Percentiles rank a stretch among this genome's conserved stretches.
phyloP scores from a whole-genome alignment of 306 rosid genomes.

The Fragaria nilgerrensis region DNA sequence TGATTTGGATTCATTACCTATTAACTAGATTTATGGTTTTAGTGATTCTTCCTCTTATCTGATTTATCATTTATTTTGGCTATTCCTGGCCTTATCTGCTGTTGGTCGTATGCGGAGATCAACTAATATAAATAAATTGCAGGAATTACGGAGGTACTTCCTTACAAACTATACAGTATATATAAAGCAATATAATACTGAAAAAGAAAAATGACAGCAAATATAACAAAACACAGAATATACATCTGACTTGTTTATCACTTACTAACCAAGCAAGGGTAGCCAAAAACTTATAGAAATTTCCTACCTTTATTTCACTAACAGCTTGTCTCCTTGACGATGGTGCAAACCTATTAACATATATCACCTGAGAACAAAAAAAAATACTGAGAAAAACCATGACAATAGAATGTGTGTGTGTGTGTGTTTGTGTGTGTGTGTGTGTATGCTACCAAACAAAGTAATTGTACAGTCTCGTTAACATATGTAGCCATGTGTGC shows the following conservation, averaged over 20 bases:
- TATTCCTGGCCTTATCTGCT: not conserved
- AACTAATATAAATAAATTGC: not conserved
- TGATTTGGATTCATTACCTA: not conserved
- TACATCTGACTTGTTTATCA: slow-evolving; percentile 16
- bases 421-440: not conserved
- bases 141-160: not conserved
- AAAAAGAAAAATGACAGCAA: not conserved
- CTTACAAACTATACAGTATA: not conserved
- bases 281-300: slow-evolving; percentile 39
- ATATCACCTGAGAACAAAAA: slow-evolving; percentile 66
- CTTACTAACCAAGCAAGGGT: not conserved
- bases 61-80: not conserved
- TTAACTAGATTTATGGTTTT: not conserved
- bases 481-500: slow-evolving; percentile 10
- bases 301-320: slow-evolving; percentile 88
- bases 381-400: slow-evolving; percentile 3
- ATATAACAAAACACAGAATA: not conserved
- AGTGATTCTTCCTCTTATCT: not conserved
- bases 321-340: slow-evolving; percentile 82
- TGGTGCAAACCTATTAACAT: slow-evolving; percentile 76
- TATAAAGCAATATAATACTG: not conserved
- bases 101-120: not conserved
- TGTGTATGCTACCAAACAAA: not conserved
- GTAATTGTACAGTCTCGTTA: not conserved
- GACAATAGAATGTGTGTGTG: not conserved